phyloP scores from a whole-genome alignment of 2,329 filamentous ascomycete genomes.

The Sclerotinia subarctica region DNA sequence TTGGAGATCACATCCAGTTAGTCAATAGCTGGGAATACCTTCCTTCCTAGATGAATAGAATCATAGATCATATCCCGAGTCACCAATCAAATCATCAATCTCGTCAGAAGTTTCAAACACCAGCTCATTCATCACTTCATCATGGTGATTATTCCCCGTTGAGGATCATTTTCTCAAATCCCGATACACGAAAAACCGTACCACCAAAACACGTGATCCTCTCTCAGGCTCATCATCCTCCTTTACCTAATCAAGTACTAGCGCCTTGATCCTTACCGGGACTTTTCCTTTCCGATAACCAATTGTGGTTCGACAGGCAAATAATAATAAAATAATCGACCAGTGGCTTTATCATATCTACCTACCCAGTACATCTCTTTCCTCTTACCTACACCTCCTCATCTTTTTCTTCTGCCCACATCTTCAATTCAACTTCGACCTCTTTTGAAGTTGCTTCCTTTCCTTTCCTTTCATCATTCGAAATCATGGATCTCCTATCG shows the following conservation, averaged over 20 bases:
- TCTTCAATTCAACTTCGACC: neutral
- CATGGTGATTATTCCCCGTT: neutral
- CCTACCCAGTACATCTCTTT: neutral
- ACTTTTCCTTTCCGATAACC: neutral
- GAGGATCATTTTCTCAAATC: neutral
- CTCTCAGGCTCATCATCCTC: neutral
- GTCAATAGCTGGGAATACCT: neutral
- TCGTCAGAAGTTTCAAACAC: neutral
- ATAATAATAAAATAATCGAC: neutral
- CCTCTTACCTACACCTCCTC: conserved; percentile 4
- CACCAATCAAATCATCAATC: neutral
- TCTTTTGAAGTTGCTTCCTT: neutral
- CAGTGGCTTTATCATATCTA: neutral
- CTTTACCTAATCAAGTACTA: neutral
- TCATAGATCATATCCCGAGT: neutral
- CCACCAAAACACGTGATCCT: neutral
- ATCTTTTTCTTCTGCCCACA: conserved; percentile 5
- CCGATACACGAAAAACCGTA: neutral
- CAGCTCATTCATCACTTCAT: neutral
- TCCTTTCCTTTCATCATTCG: conserved; percentile 21
- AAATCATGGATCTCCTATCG: conserved; percentile 25
- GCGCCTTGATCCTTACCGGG: neutral
- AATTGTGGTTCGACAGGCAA: conserved; percentile 24
- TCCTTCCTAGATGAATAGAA: neutral
- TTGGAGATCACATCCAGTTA: too few species aligned